These are phyloP conservation scores for Nakaseomyces uthaithaninus DNA, from an alignment of 1,139 yeast species.

Conservation along the genomic window DNA sequence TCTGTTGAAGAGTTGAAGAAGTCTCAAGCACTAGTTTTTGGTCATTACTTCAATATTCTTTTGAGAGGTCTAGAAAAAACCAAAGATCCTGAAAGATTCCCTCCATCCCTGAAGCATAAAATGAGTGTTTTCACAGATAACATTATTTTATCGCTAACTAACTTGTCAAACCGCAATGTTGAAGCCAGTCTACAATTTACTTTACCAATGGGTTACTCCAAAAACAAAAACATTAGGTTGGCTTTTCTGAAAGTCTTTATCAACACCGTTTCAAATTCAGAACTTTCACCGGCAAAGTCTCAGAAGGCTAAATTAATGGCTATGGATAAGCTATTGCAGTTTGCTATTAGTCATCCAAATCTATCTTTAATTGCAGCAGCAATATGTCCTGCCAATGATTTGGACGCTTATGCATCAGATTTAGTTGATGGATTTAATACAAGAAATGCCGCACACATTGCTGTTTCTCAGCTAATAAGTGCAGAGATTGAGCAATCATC, in stretches of 20 bases:
- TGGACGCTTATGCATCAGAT: slow-evolving; percentile 67
- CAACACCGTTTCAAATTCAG: slow-evolving; percentile 45
- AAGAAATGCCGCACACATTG: slow-evolving; percentile 44
- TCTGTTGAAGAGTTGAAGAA: slow-evolving; percentile 48
- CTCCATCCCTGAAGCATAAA: slow-evolving; percentile 42
- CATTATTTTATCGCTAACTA: slow-evolving; percentile 60
- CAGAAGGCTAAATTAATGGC: slow-evolving; percentile 31
- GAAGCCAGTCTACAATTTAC: slow-evolving; percentile 74
- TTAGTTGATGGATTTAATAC: slow-evolving; percentile 55
- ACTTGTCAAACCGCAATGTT: slow-evolving; percentile 61
- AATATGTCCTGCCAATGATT: slow-evolving; percentile 55
- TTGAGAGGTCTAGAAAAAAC: slow-evolving; percentile 63
- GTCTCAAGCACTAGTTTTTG: slow-evolving; percentile 58
- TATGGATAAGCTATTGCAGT: slow-evolving; percentile 23
- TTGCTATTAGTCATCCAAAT: slow-evolving; percentile 25
- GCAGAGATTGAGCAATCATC: slow-evolving; percentile 56
- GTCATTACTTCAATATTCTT: slow-evolving; percentile 63
- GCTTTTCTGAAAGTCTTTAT: slow-evolving; percentile 74
- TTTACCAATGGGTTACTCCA: slow-evolving; percentile 70
- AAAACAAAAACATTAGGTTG: slow-evolving; percentile 53
- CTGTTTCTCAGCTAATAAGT: slow-evolving; percentile 49
- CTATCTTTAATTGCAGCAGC: slow-evolving; percentile 35
- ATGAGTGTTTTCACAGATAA: slow-evolving; percentile 51
- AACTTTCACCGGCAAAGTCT: slow-evolving; percentile 20
- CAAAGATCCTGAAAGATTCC: slow-evolving; percentile 32